Percentiles rank a stretch among this genome's conserved stretches.
Conservation (phyloP, 1,139 yeast species). For the Taphrina confusa region DNA sequence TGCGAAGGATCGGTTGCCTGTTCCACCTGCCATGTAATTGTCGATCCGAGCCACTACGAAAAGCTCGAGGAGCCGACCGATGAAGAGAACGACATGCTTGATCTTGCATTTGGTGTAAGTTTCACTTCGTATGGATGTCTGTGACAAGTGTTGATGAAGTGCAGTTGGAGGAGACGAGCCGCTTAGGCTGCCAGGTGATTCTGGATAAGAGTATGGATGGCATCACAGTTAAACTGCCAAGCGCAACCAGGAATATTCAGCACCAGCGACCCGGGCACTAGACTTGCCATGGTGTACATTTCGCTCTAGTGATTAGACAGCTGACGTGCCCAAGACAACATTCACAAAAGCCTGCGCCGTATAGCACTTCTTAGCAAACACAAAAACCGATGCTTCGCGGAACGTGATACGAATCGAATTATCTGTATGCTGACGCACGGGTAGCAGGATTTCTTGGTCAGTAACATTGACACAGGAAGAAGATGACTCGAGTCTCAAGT, state of each 20-base stretch:
- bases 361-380: no score
- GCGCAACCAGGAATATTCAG: conserved; percentile 36
- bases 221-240: conserved; percentile 57
- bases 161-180: conserved; percentile 52
- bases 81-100: conserved; percentile 97
- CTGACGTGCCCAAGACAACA: no score
- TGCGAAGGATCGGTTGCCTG: conserved; percentile 99
- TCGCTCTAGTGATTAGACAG: no score
- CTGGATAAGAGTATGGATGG: conserved; percentile 93
- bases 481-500: no score
- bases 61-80: conserved; percentile 91
- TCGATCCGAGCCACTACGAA: conserved; percentile 92
- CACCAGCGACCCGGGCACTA: background rate
- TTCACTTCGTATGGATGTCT: conserved; percentile 66
- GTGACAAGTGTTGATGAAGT: background rate
- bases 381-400: no score
- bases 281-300: background rate
- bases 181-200: conserved; percentile 89
- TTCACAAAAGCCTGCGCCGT: no score
- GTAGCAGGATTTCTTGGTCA: no score
- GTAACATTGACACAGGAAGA: no score
- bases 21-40: conserved; percentile 93
- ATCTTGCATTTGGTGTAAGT: conserved; percentile 79
- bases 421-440: no score
- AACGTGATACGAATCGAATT: no score